Conservation (phyloP, 2,329 filamentous ascomycete genomes). For the Tolypocladium cylindrosporum region DNA sequence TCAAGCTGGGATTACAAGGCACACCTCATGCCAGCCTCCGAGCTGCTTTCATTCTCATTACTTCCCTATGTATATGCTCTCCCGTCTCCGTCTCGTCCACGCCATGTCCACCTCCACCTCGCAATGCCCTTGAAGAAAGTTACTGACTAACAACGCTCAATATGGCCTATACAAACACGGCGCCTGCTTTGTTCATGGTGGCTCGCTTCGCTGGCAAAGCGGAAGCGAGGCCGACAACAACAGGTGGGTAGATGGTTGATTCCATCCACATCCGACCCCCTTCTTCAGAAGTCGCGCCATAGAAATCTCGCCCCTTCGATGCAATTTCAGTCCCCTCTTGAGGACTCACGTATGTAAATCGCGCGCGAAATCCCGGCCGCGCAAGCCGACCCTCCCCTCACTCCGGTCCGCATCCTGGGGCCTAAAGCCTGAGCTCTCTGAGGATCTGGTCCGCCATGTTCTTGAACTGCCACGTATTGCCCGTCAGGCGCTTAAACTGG, state of each 20-base stretch:
- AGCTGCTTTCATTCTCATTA: neutral
- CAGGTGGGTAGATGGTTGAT: neutral
- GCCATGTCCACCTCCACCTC: neutral
- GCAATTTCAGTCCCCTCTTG: neutral
- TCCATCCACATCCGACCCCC: neutral
- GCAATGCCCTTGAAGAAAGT: neutral
- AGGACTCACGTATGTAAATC: neutral
- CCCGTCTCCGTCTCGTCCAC: neutral
- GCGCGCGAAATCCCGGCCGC: neutral
- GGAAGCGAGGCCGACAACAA: neutral
- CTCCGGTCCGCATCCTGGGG: neutral
- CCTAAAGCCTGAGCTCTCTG: constrained; percentile 68
- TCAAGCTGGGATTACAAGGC: neutral
- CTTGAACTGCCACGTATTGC: constrained; percentile 98
- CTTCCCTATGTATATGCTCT: neutral
- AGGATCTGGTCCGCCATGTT: constrained; percentile 96
- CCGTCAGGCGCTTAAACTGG: constrained; percentile 93
- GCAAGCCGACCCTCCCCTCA: neutral
- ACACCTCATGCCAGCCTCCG: neutral
- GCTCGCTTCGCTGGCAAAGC: neutral
- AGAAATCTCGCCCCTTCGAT: neutral
- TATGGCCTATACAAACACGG: constrained; percentile 11
- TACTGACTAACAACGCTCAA: constrained; percentile 6
- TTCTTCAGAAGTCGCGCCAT: neutral
- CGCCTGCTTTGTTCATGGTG: constrained; percentile 4